Evolutionary conservation across 2,329 filamentous ascomycete genomes (phyloP), one percentile per base, ranked within the genome.

Genomic region (Phialophora tarda): DNA sequence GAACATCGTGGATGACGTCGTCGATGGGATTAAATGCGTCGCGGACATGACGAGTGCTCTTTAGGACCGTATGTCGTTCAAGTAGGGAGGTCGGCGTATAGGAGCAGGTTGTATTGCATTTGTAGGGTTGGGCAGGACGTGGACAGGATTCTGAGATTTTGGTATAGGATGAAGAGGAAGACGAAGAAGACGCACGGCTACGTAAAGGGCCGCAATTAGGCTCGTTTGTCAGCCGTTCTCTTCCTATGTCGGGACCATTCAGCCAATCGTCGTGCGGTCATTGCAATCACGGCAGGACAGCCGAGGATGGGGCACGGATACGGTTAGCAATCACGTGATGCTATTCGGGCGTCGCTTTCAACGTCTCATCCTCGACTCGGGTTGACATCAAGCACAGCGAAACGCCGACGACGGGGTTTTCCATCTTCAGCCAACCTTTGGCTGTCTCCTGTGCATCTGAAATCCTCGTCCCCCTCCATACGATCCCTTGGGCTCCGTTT

Each of bases 1-100:
- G 66, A 81, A 73, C 53, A 77, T 75, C 69, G 78, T 72, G 71
- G 80, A 82, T 80, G 81, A 82, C 81, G 80, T 81, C 78, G 83
- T 79, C 53, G 78, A 71, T 30, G 75, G 77, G 70, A 78, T 67
- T 64, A 74, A 69, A 63, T 75, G 77, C 71, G 74, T 75, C 64
- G 81, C 71, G 63, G 78, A 78, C 80, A 82, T 82, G 62, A 63
- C 75, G 67, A 51, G 53, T 2, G 60, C 23, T 38, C 54, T 61
- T 44, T 53, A 14, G 26, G 14, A n/a, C 11, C 48, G 23, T 17
- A 26, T 24, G 21, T 53, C 23, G 28, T 28, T 8, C 38, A 28
- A n/a, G 14, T 17, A 30, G 11, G 17, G 48, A 54, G 34, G 14
- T 10, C 10, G 12, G 8, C 28, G 34, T 61, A 28, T 44, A 61